Evolutionary conservation across 306 rosid species (phyloP).

Genomic region (Ormosia emarginata): DNA sequence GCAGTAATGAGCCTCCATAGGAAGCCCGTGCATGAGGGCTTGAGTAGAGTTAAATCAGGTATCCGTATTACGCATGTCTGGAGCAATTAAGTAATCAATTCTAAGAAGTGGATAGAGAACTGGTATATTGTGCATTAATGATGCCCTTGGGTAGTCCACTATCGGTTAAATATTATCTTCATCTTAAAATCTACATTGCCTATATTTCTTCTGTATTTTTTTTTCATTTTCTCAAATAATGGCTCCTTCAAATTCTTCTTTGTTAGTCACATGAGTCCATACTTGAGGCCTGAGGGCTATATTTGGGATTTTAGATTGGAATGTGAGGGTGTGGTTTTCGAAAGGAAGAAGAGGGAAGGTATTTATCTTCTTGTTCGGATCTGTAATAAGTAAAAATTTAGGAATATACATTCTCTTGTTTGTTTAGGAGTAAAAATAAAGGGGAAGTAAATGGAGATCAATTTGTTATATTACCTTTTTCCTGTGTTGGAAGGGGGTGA

Average conservation of each 20-base stretch:
- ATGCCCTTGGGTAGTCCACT: neutral
- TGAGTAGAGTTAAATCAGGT: neutral
- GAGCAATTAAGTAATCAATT: neutral
- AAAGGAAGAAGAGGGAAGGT: neutral
- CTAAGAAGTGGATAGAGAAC: conserved; percentile 3
- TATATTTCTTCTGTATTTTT: neutral
- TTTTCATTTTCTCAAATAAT: neutral
- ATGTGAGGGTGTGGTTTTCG: neutral
- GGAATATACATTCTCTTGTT: neutral
- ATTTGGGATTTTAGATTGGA: neutral
- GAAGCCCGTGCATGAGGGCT: neutral
- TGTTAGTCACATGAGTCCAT: neutral
- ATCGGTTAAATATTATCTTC: neutral
- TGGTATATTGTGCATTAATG: neutral
- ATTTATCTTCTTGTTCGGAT: neutral
- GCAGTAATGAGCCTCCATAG: conserved; percentile 1
- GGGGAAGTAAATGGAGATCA: neutral
- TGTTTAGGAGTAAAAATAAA: neutral
- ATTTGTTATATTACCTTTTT: neutral
- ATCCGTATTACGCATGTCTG: neutral
- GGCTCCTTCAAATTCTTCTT: conserved; percentile 10
- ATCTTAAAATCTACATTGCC: neutral
- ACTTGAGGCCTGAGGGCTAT: neutral
- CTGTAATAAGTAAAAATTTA: neutral
- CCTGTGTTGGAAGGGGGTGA: neutral